These are phyloP conservation scores for Rhizopogon rudus DNA, from an alignment of 768 basidiomycete genomes.

Conservation along the genomic window DNA sequence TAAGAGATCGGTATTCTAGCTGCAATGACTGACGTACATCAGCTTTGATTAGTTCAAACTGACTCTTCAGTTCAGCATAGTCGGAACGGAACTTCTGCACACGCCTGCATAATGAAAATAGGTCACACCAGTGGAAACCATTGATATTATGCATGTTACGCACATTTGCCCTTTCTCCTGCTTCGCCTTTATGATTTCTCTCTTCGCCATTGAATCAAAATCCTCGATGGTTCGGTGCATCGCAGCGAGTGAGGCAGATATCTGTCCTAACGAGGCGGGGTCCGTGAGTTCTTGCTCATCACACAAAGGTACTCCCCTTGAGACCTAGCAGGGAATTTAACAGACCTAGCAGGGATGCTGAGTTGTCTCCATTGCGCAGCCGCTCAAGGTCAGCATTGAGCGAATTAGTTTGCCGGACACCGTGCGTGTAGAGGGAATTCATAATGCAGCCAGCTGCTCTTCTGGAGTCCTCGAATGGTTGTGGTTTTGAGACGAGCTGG, in stretches of 20 bases:
- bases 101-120: constrained; percentile 51
- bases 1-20: background rate
- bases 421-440: constrained; percentile 95
- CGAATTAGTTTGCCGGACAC: constrained; percentile 86
- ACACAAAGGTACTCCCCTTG: background rate
- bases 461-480: background rate
- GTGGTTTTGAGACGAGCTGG: background rate
- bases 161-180: constrained; percentile 94
- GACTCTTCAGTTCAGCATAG: constrained; percentile 73
- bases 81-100: constrained; percentile 90
- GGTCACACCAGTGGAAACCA: constrained; percentile 2
- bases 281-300: constrained; percentile 8
- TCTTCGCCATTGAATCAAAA: constrained; percentile 93
- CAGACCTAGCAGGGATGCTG: constrained; percentile 80
- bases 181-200: constrained; percentile 95
- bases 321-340: background rate
- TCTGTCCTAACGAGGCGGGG: constrained; percentile 69
- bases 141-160: constrained; percentile 18
- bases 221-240: constrained; percentile 95
- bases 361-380: constrained; percentile 74
- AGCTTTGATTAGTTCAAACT: constrained; percentile 76
- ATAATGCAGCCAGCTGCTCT: constrained; percentile 38
- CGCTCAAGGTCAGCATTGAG: constrained; percentile 84
- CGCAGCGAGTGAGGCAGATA: constrained; percentile 94
- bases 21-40: constrained; percentile 29